A percentile compares a stretch with the other conserved stretches of the same genome.
These are phyloP conservation scores for Diaporthe citriasiana DNA, from an alignment of 2,329 filamentous ascomycete species.

Conservation along the genomic window DNA sequence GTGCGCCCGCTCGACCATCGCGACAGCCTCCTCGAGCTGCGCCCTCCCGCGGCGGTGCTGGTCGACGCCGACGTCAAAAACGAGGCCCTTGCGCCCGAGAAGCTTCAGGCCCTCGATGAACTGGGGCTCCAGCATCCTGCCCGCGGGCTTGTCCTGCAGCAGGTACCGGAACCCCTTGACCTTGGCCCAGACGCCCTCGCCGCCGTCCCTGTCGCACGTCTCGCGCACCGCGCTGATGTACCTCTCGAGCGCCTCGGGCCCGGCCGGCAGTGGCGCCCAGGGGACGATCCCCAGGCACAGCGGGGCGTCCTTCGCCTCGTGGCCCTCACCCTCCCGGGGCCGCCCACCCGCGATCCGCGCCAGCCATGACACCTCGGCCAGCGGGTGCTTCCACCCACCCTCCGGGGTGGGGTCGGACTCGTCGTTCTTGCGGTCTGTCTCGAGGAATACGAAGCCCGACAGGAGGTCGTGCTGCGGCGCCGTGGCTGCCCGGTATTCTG, in stretches of 20 bases:
- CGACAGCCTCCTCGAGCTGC: constrained; percentile 79
- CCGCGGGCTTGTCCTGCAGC: constrained; percentile 80
- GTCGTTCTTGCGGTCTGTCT: constrained; percentile 81
- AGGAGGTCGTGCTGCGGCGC: constrained; percentile 59
- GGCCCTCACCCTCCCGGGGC: constrained; percentile 70
- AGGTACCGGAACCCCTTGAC: constrained; percentile 87
- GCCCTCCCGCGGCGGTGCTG: constrained; percentile 80
- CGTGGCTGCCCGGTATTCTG: constrained; percentile 70
- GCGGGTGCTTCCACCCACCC: constrained; percentile 74
- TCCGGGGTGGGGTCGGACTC: constrained; percentile 53
- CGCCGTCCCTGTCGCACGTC: constrained; percentile 60
- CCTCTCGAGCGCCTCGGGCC: constrained; percentile 68
- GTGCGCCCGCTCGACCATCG: constrained; percentile 78
- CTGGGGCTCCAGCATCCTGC: constrained; percentile 72
- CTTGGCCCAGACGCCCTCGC: constrained; percentile 72
- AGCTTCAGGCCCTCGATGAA: constrained; percentile 78
- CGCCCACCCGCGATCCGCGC: constrained; percentile 74
- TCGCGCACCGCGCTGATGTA: constrained; percentile 76
- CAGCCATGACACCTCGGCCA: constrained; percentile 80
- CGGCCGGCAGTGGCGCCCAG: constrained; percentile 86
- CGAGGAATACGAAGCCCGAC: constrained; percentile 84
- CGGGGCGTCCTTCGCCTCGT: constrained; percentile 63
- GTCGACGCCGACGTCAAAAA: constrained; percentile 90
- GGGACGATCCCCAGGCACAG: constrained; percentile 80
- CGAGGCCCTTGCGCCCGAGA: constrained; percentile 73